A percentile compares a stretch with the other conserved stretches of the same genome.
Evolutionary conservation across 768 basidiomycete species (phyloP).

Genomic region (Lactarius evosmus): DNA sequence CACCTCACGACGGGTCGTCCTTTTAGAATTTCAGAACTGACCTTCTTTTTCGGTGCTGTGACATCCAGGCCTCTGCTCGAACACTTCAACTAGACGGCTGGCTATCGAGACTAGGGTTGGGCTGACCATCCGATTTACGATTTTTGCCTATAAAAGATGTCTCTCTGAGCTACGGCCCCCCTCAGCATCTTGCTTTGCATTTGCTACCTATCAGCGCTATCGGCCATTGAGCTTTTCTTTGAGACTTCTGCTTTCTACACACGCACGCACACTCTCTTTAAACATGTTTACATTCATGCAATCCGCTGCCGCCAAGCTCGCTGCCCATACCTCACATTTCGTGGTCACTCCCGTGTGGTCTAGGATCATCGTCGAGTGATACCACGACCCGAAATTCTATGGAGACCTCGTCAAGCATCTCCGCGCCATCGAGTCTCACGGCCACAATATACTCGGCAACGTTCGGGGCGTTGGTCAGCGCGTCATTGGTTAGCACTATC

Average conservation of each 20-base stretch:
- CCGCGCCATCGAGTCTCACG: not conserved
- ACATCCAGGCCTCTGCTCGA: not conserved
- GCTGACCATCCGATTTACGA: not conserved
- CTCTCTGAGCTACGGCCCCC: not conserved
- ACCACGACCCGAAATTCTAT: not conserved
- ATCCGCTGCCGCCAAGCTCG: conserved; percentile 8
- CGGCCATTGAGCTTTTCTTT: not conserved
- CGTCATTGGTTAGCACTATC: not conserved
- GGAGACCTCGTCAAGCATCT: not conserved
- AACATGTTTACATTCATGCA: conserved; percentile 16
- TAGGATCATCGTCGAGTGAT: not conserved
- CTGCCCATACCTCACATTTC: not conserved
- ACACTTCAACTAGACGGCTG: not conserved
- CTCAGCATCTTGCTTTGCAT: not conserved
- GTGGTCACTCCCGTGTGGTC: not conserved
- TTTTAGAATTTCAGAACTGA: not conserved
- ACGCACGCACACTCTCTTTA: not conserved
- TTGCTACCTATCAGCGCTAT: not conserved
- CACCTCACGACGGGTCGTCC: not conserved
- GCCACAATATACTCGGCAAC: not conserved
- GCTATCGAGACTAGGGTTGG: not conserved
- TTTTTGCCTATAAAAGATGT: not conserved
- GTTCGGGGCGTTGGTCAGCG: not conserved
- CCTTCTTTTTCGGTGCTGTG: not conserved
- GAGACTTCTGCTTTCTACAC: not conserved